Base-by-base conservation (phyloP, 768 basidiomycete species). In the Tulasnella sp. region DNA sequence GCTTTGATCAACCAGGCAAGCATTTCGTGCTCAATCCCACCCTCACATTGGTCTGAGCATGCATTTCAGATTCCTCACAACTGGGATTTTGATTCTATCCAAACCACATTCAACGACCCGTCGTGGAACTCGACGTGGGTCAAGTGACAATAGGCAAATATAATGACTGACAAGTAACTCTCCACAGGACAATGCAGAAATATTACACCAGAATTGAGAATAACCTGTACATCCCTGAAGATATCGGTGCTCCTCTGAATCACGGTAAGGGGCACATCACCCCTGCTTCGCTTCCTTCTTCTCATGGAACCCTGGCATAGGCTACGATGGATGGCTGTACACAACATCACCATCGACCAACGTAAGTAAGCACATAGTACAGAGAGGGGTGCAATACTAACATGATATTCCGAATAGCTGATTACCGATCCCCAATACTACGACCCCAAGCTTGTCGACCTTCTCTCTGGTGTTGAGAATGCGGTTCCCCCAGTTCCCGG, bases 1-100 rank as follows among this genome's bases (percentile, higher is more conserved):
- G 53, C 53, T 34, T 40, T 55, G 35, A 55, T 55, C 42, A 55
- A 40, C 41, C 53, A n/a, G n/a, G n/a, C n/a, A n/a, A n/a, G n/a
- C n/a, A n/a, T n/a, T n/a, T n/a, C n/a, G n/a, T n/a, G n/a, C n/a
- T n/a, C n/a, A n/a, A n/a, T n/a, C n/a, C n/a, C n/a, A n/a, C n/a
- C n/a, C n/a, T n/a, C n/a, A n/a, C n/a, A n/a, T n/a, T n/a, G n/a
- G n/a, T n/a, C n/a, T n/a, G n/a, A n/a, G n/a, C n/a, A n/a, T n/a
- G n/a, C n/a, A n/a, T n/a, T n/a, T n/a, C n/a, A 45, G 6, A 55
- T 55, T 40, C 53, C 53, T 15, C 53, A 55, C 35, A 55, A 40
- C n/a, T 55, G 53, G 53, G 53, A 55, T 34, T 55, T 42, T 36
- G 41, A 55, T 4, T 27, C 25, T 11, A 40, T 55, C 17, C 15